Evolutionary conservation across 768 basidiomycete genomes (phyloP), one percentile per base, ranked within the genome.

Genomic region (Gyrodon lividus): DNA sequence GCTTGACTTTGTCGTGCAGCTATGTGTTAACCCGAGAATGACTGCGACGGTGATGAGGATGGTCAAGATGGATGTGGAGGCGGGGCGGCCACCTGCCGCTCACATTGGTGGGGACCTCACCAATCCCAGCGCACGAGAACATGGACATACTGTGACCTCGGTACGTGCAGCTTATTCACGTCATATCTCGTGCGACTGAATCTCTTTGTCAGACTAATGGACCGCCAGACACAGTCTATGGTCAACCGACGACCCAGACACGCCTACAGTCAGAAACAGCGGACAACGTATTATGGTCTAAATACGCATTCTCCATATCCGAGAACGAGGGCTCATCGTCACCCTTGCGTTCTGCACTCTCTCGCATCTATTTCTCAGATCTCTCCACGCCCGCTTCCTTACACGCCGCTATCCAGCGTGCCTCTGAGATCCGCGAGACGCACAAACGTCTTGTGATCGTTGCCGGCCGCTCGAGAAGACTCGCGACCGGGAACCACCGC

Each of bases 191-290:
- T 22, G 22, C 16, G 38, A 53, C 23, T 31, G 17, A 33, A 8
- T 17, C 37, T 38, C 17, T 14, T 22, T n/a, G 20, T 22, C 24
- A 66, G 55, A 67, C 66, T 35, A 62, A 72, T 6, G 77, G 70
- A 2, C 75, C 81, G 59, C 79, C 79, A 0, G 89, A 92, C 63
- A 90, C 89, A 0, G 73, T 87, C 10, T 91, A 92, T 55, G 85
- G 81, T 1, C 76, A 79, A 41, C 70, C 72, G 2, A 81, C 76
- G 42, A 87, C 87, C 0, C 80, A 87, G 55, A 82, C 76, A 20
- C 78, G 78, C 5, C 59, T 96, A 54, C 84, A 86, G 54, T 92
- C 89, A 0, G 87, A 90, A 48, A 91, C 87, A 0, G 93, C 92
- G 0, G 95, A 98, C 64, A 82, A 83, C 55, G 73, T 93, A 43